Percentiles rank a stretch among this genome's conserved stretches.
phyloP scores from a whole-genome alignment of 2,329 filamentous ascomycete genomes.

The Zasmidium cellare region DNA sequence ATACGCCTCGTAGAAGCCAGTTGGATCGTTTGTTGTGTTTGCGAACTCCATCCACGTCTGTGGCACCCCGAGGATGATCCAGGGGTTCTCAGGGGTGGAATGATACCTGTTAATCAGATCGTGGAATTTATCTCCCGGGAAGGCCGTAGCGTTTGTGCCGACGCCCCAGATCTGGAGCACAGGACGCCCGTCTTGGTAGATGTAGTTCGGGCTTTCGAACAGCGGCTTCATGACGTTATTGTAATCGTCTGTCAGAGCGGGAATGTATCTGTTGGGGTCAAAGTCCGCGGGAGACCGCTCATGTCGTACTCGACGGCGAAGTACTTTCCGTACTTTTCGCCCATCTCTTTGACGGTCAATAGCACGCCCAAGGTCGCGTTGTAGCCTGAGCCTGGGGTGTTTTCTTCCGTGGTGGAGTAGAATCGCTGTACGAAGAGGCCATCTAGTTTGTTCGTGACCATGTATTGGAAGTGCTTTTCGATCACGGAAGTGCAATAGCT shows the following conservation, averaged over 20 bases:
- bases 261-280: not conserved
- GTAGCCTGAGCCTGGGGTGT: not conserved
- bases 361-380: not conserved
- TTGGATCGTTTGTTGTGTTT: not conserved
- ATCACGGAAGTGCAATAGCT: not conserved
- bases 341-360: not conserved
- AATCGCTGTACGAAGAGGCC: not conserved
- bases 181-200: not conserved
- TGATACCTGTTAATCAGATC: not conserved
- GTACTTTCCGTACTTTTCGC: not conserved
- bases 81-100: not conserved
- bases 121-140: not conserved
- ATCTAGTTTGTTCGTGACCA: not conserved
- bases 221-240: not conserved
- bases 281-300: not conserved
- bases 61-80: not conserved
- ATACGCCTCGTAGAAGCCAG: not conserved
- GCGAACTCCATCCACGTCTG: not conserved
- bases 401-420: not conserved
- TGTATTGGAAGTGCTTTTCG: conserved; percentile 1
- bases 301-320: not conserved
- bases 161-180: not conserved
- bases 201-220: not conserved
- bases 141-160: not conserved
- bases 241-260: not conserved